A percentile compares a stretch with the other conserved stretches of the same genome.
phyloP scores from a whole-genome alignment of 2,329 filamentous ascomycete species.

The Biscogniauxia mediterranea region DNA sequence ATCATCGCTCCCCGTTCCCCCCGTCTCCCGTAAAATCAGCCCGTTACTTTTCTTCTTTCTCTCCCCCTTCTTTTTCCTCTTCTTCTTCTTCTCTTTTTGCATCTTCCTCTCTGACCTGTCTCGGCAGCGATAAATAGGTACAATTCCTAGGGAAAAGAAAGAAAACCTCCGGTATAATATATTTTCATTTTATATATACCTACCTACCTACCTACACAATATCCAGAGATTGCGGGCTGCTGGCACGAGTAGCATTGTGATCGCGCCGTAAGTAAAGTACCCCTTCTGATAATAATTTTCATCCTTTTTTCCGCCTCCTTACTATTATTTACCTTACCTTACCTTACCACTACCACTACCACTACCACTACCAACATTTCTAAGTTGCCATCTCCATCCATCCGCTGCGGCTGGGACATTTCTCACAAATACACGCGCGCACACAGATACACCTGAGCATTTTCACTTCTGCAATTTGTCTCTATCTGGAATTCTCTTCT shows the following conservation, averaged over 20 bases:
- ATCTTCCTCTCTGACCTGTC: too few relatives aligned
- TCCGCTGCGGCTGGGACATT: too few relatives aligned
- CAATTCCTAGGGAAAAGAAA: too few relatives aligned
- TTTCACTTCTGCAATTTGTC: neutral
- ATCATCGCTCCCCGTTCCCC: neutral
- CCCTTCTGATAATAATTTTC: constrained; percentile 12
- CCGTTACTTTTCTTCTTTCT: too few relatives aligned
- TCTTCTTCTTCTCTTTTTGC: too few relatives aligned
- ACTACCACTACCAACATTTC: neutral
- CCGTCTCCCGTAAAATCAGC: neutral
- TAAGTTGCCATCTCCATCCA: neutral
- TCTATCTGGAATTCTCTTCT: neutral
- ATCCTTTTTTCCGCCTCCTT: constrained; percentile 6
- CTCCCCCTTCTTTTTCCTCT: too few relatives aligned
- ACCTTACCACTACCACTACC: constrained; percentile 4
- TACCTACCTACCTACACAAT: too few relatives aligned
- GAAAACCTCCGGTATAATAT: too few relatives aligned
- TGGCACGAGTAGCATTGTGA: neutral
- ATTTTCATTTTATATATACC: neutral
- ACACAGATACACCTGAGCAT: neutral
- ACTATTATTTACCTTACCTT: neutral
- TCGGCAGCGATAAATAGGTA: too few relatives aligned
- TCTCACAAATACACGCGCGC: too few relatives aligned
- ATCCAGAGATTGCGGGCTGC: neutral
- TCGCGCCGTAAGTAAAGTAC: constrained; percentile 3